Evolutionary conservation across 2,329 filamentous ascomycete species (phyloP), one percentile per base, ranked within the genome.

Genomic region (Stenocarpella maydis): DNA sequence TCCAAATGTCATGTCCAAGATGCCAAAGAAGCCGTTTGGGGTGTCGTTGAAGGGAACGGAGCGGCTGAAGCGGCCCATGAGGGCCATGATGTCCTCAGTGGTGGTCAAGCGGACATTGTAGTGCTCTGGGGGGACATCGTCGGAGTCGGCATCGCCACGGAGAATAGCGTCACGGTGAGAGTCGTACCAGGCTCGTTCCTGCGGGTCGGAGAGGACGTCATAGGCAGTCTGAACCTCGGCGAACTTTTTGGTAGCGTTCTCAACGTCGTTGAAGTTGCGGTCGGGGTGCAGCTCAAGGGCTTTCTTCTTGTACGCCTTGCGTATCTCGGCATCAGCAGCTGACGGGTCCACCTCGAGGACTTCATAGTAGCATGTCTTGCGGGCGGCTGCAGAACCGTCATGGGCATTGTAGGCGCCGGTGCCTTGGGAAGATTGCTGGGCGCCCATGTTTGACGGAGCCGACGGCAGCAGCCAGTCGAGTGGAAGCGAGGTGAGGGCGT

Each of bases 101-200:
- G 92, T 93, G 9, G 93, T 97, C 72, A 97, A 85, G 64, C 88
- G 89, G 77, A 94, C 91, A 73, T 91, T 81, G 73, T 84, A 87
- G 67, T 74, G 76, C 82, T 79, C 79, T 39, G 78, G 73, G 70
- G 77, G 76, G 12, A 76, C 75, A 12, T 74, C 76, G 53, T 79
- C 80, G 31, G 80, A 82, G 39, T 83, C 83, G 66, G 90, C 88
- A 69, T 88, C 85, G 47, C 91, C 91, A 37, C 88, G 87, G 72
- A 98, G 82, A 71, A 98, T 97, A 63, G 92, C 90, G 74, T 94
- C 91, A 71, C 94, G 91, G 78, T 99, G 96, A 3, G 94, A 94
- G 81, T 99, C 95, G 82, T 99, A 99, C 96, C 96, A 99, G 39
- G 95, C 92, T 74, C 96, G 90, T 79, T 99, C 96, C 78, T 99